Evolutionary conservation across 495 filamentous ascomycete genomes (phyloP), one percentile per base, ranked within the genome.

Genomic region (Aspergillus biplanus): DNA sequence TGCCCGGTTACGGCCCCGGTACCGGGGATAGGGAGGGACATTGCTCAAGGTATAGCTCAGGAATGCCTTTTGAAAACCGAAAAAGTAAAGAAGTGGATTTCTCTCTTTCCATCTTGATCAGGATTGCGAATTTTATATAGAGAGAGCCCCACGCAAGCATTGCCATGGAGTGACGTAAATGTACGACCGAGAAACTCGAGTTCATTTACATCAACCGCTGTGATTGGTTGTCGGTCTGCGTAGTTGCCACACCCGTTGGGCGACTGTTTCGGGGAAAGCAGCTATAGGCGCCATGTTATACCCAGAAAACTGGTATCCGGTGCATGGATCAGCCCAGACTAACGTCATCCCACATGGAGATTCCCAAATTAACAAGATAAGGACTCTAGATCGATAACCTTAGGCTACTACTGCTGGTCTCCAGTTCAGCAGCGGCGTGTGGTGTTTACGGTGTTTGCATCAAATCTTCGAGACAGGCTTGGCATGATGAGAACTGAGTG

Each of bases 1-100:
- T 49, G 47, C 6, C 47, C n/a, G 47, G 47, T 49, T 16, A 49
- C 47, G n/a, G 47, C 47, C 15, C 47, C n/a, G 9, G 47, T 49
- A 6, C 47, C 47, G 47, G 47, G 47, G 12, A 49, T 18, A 21
- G 47, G 47, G 47, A 49, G 47, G 47, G 47, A 49, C 47, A 49
- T 49, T 49, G 4, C 21, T 16, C 21, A 27, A 5, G 47, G 47
- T 49, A 27, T 1, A 5, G 21, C 3, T 49, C 6, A 49, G 21
- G 3, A 49, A 48, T 6, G 6, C 2, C 1, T 7, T 5, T 27
- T 27, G 21, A 27, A 27, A n/a, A 48, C 6, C 6, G 16, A 6
- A 48, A 16, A 49, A 21, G 6, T 16, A 15, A 49, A 16, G 21
- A 16, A 16, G 21, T 49, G 47, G 9, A 6, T 48, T 48, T 9